These are phyloP conservation scores for Escovopsis sp. DNA, from an alignment of 2,329 filamentous ascomycete species.

Conservation along the genomic window DNA sequence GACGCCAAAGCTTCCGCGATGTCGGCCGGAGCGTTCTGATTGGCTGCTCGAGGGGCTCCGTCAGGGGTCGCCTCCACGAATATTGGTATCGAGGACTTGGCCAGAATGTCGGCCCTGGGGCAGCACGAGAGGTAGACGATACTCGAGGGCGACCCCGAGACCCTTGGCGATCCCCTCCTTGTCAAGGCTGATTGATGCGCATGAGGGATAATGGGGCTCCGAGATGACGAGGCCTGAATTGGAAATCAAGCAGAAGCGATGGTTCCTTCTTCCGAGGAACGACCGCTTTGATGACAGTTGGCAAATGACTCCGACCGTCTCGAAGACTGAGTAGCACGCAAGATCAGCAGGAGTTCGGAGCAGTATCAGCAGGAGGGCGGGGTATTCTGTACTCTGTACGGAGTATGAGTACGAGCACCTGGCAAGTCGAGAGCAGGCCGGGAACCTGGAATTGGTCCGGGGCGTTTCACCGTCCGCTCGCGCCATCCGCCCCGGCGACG, in stretches of 20 bases:
- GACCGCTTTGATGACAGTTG: neutral
- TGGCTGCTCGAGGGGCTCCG: slow-evolving; percentile 14
- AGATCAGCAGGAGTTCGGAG: too few relatives aligned
- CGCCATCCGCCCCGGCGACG: neutral
- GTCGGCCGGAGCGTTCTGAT: slow-evolving; percentile 18
- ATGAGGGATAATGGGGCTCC: neutral
- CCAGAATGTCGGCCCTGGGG: neutral
- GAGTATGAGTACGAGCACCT: too few relatives aligned
- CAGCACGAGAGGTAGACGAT: slow-evolving; percentile 1
- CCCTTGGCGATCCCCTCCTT: too few relatives aligned
- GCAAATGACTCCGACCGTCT: too few relatives aligned
- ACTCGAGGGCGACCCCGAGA: neutral
- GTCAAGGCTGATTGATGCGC: neutral
- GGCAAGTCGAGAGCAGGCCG: too few relatives aligned
- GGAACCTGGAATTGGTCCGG: slow-evolving; percentile 3
- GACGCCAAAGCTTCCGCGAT: slow-evolving; percentile 36
- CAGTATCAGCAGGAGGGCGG: too few relatives aligned
- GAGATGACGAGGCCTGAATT: too few relatives aligned
- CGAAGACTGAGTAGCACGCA: too few relatives aligned
- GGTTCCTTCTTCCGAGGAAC: slow-evolving; percentile 3
- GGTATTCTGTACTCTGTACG: too few relatives aligned
- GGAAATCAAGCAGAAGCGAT: too few relatives aligned
- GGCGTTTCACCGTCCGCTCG: neutral
- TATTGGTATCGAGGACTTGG: neutral
- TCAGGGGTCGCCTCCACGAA: neutral